A percentile compares a stretch with the other conserved stretches of the same genome.
These are phyloP conservation scores for Fusarium goolgardi DNA, from an alignment of 2,329 filamentous ascomycete species.

Conservation along the genomic window DNA sequence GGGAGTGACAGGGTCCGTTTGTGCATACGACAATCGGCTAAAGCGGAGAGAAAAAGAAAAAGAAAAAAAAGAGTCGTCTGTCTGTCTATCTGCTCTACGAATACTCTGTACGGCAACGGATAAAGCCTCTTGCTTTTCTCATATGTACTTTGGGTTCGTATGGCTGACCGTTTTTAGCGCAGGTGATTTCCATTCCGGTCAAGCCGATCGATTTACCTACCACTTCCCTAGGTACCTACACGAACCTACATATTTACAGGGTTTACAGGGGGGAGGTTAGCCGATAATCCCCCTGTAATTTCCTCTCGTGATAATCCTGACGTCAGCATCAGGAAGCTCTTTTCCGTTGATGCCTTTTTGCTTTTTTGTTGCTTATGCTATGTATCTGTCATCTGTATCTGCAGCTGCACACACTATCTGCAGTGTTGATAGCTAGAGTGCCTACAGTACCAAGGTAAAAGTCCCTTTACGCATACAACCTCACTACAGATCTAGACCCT, in stretches of 20 bases:
- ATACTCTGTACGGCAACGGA: too few relatives aligned
- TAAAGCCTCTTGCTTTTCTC: slow-evolving; percentile 8
- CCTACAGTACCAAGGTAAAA: slow-evolving; percentile 1
- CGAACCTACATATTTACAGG: background rate
- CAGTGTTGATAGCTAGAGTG: background rate
- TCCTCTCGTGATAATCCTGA: slow-evolving; percentile 12
- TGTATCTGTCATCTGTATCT: background rate
- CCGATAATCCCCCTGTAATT: background rate
- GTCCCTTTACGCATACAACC: slow-evolving; percentile 25
- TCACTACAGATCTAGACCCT: slow-evolving; percentile 25
- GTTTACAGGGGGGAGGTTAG: background rate
- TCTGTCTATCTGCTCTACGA: background rate
- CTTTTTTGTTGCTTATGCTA: background rate
- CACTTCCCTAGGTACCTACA: background rate
- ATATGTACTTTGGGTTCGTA: slow-evolving; percentile 10
- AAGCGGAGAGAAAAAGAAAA: background rate
- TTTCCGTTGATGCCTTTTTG: slow-evolving; percentile 9
- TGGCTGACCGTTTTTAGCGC: background rate
- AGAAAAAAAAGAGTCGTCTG: background rate
- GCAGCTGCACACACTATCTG: background rate
- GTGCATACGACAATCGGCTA: background rate
- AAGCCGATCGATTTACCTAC: slow-evolving; percentile 21
- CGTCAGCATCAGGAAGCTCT: slow-evolving; percentile 23
- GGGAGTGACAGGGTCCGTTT: too few relatives aligned
- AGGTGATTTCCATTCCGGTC: background rate